Percentiles rank a stretch among this genome's conserved stretches.
These are phyloP conservation scores for Fraxinus excelsior DNA, from an alignment of 257 asterid genomes.

Conservation along the genomic window DNA sequence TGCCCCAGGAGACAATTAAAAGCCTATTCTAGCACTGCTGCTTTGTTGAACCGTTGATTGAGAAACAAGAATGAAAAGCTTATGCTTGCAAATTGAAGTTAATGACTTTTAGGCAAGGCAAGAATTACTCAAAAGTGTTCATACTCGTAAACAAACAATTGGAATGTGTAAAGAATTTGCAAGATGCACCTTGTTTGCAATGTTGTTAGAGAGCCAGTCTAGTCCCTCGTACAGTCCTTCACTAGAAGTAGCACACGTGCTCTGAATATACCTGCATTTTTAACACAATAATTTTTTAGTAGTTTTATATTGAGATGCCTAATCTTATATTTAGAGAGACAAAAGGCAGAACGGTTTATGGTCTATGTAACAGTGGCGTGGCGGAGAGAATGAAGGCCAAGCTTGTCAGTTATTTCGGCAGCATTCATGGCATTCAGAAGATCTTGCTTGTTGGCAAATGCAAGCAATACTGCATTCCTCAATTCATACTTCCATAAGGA, in stretches of 20 bases:
- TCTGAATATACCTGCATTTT: not conserved
- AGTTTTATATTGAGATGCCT: not conserved
- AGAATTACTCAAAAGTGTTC: not conserved
- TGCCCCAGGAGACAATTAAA: too few species aligned
- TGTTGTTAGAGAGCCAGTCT: not conserved
- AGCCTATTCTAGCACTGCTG: not conserved
- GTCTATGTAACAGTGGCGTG: not conserved
- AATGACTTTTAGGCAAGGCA: not conserved
- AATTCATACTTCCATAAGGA: not conserved
- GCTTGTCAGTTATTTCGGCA: not conserved
- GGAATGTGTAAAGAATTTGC: not conserved
- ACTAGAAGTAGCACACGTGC: not conserved
- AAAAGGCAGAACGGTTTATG: not conserved
- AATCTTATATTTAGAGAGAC: not conserved
- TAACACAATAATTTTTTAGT: not conserved
- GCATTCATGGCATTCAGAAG: not conserved
- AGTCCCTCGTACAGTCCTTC: slow-evolving; percentile 2
- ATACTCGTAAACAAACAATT: not conserved
- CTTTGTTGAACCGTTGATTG: not conserved
- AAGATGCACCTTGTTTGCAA: not conserved
- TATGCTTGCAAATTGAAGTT: not conserved
- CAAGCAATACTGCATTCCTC: not conserved
- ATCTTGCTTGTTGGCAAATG: not conserved
- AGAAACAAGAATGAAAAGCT: not conserved
- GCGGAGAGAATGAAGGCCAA: not conserved